Conservation (phyloP, 495 filamentous ascomycete genomes). For the Lineolata rhizophorae region DNA sequence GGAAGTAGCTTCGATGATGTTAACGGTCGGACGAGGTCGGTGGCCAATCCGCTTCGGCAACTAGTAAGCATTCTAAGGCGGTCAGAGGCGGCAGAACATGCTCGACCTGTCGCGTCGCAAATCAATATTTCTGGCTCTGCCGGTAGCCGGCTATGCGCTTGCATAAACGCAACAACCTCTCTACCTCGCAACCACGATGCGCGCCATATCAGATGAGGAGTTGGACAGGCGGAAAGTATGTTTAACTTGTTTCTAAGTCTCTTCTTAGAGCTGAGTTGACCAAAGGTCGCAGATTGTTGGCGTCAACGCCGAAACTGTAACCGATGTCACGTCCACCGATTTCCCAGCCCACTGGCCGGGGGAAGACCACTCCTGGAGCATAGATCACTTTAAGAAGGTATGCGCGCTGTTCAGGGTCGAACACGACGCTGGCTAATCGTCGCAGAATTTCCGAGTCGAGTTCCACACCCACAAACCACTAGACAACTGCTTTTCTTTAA, state of each 20-base stretch:
- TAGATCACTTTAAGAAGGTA: slow-evolving; percentile 48
- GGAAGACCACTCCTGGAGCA: slow-evolving; percentile 73
- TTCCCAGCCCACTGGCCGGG: slow-evolving; percentile 79
- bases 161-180: neutral
- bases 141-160: too few species aligned
- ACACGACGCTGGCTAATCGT: slow-evolving; percentile 1
- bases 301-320: slow-evolving; percentile 72
- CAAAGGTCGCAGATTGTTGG: slow-evolving; percentile 40
- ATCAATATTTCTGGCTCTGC: too few species aligned
- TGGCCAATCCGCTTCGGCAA: too few species aligned
- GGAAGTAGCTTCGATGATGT: too few species aligned
- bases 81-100: too few species aligned
- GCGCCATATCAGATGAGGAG: slow-evolving; percentile 7
- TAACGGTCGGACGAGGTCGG: too few species aligned
- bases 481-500: slow-evolving; percentile 70
- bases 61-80: too few species aligned
- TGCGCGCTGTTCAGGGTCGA: slow-evolving; percentile 1
- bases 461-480: slow-evolving; percentile 60
- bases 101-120: too few species aligned
- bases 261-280: slow-evolving; percentile 1
- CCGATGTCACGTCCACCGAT: slow-evolving; percentile 68
- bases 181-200: neutral
- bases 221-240: slow-evolving; percentile 13
- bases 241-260: neutral
- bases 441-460: slow-evolving; percentile 42